These are phyloP conservation scores for Dovyalis caffra DNA, from an alignment of 345 rosid species.

Conservation along the genomic window DNA sequence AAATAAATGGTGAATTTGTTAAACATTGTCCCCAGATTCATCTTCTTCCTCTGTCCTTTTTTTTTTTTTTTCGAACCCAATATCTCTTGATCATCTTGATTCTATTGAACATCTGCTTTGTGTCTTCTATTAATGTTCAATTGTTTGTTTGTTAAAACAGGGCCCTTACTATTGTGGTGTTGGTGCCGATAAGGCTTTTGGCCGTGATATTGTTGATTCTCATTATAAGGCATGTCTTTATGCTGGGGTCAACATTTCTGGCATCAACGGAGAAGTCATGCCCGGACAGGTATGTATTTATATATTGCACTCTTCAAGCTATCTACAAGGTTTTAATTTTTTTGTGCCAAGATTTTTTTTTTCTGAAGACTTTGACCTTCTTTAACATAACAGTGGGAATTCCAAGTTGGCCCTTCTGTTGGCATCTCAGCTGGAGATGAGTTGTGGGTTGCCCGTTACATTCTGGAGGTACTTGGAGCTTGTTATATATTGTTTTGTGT, in stretches of 20 bases:
- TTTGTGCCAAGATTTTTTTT: background rate
- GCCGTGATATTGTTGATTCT: constrained; percentile 24
- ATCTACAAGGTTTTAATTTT: background rate
- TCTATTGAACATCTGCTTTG: no score
- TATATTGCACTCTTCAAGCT: no score
- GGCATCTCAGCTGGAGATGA: constrained; percentile 28
- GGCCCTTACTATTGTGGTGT: constrained; percentile 26
- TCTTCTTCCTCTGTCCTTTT: no score
- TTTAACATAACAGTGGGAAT: constrained; percentile 20
- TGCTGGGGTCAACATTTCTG: constrained; percentile 25
- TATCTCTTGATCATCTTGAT: no score
- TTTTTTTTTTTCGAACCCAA: no score
- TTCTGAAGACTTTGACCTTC: background rate
- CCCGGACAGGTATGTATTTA: constrained; percentile 25
- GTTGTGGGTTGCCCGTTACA: constrained; percentile 26
- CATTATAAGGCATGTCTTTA: constrained; percentile 26
- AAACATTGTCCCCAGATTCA: no score
- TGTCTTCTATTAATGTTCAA: background rate
- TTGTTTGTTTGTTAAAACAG: background rate
- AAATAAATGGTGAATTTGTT: no score
- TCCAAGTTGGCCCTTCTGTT: constrained; percentile 26
- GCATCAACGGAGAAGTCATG: constrained; percentile 29
- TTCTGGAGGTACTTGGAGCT: constrained; percentile 17
- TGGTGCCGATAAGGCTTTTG: constrained; percentile 29
- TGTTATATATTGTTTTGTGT: background rate